Conservation (phyloP, 768 basidiomycete species). For the Paxillus involutus region DNA sequence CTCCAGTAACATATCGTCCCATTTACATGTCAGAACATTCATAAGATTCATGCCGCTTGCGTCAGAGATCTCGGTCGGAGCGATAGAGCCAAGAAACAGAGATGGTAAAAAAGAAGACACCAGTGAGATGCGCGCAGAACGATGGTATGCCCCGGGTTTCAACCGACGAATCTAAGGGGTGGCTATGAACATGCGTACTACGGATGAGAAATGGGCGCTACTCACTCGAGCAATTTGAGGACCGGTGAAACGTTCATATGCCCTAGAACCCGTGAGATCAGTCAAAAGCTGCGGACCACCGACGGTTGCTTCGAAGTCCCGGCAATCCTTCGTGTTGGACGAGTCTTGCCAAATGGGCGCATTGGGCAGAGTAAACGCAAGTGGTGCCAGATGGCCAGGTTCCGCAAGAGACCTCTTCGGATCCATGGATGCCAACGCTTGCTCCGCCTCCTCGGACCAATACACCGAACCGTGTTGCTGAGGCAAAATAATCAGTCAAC, state of each 20-base stretch:
- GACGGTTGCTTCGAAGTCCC: conserved; percentile 59
- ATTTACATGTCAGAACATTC: conserved; percentile 70
- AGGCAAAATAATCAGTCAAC: background rate
- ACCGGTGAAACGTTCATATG: conserved; percentile 88
- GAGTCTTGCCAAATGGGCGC: conserved; percentile 94
- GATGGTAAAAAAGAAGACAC: conserved; percentile 85
- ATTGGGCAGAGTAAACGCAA: conserved; percentile 64
- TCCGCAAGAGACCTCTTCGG: conserved; percentile 47
- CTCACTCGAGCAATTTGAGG: conserved; percentile 77
- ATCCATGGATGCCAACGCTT: conserved; percentile 53
- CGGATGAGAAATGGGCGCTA: background rate
- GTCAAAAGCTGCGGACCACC: conserved; percentile 74
- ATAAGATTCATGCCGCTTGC: conserved; percentile 92
- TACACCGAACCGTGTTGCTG: conserved; percentile 89
- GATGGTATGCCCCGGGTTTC: conserved; percentile 52
- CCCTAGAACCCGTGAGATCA: conserved; percentile 76
- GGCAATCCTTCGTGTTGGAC: conserved; percentile 76
- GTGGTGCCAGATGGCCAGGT: conserved; percentile 50
- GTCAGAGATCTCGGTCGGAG: conserved; percentile 84
- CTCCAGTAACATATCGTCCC: conserved; percentile 67
- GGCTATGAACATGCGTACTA: background rate
- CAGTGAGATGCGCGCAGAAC: conserved; percentile 69
- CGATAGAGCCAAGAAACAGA: conserved; percentile 74
- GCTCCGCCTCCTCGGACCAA: conserved; percentile 62
- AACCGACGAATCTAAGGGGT: conserved; percentile 52